These are phyloP conservation scores for Neurospora sp. DNA, from an alignment of 2,329 filamentous ascomycete genomes.

Conservation along the genomic window DNA sequence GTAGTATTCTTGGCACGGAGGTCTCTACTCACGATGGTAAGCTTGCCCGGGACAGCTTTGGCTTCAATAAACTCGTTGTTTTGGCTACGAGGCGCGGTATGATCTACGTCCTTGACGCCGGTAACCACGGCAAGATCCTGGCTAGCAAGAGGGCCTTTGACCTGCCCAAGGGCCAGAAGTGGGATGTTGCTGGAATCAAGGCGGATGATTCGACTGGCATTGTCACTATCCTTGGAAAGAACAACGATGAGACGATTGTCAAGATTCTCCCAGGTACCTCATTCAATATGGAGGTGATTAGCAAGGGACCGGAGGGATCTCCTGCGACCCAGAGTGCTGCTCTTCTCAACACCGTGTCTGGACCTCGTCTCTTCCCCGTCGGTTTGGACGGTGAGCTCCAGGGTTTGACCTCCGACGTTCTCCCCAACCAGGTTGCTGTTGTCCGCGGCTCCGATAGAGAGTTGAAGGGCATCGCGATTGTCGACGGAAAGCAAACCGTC, in stretches of 20 bases:
- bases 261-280: slow-evolving; percentile 24
- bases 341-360: slow-evolving; percentile 40
- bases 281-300: not conserved
- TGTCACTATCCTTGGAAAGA: slow-evolving; percentile 47
- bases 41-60: slow-evolving; percentile 65
- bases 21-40: slow-evolving; percentile 32
- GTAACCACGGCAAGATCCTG: slow-evolving; percentile 59
- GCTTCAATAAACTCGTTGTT: slow-evolving; percentile 77
- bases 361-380: slow-evolving; percentile 45
- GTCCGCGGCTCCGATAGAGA: slow-evolving; percentile 37
- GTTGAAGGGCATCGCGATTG: slow-evolving; percentile 42
- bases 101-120: slow-evolving; percentile 70
- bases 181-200: slow-evolving; percentile 60
- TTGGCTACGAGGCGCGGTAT: slow-evolving; percentile 71
- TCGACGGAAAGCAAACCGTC: slow-evolving; percentile 34
- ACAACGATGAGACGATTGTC: slow-evolving; percentile 52
- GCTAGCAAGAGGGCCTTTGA: slow-evolving; percentile 64
- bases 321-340: slow-evolving; percentile 34
- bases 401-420: slow-evolving; percentile 33
- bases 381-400: slow-evolving; percentile 38
- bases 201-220: slow-evolving; percentile 46
- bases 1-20: slow-evolving; percentile 51
- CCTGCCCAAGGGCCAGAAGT: slow-evolving; percentile 42
- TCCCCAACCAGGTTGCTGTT: slow-evolving; percentile 45
- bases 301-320: slow-evolving; percentile 24